Evolutionary conservation across 2,329 filamentous ascomycete genomes (phyloP).

Genomic region (Aspergillus brasiliensis): DNA sequence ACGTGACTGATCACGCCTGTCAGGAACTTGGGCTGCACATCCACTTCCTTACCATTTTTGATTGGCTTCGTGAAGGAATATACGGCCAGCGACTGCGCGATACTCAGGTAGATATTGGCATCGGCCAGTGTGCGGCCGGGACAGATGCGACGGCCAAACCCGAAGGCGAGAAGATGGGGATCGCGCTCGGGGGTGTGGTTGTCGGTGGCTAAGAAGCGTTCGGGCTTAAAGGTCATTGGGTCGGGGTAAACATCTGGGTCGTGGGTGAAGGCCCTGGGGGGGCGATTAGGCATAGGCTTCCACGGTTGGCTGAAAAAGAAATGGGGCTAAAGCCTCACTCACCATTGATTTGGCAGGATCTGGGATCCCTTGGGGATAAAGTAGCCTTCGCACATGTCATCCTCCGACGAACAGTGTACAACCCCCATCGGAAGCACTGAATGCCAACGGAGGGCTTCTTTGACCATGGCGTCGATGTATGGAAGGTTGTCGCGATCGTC

Average conservation of each 20-base stretch:
- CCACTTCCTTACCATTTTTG: constrained; percentile 3
- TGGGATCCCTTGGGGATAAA: constrained; percentile 25
- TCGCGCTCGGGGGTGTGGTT: constrained; percentile 12
- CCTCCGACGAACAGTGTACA: constrained; percentile 26
- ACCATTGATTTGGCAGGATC: constrained; percentile 1
- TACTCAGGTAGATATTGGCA: constrained; percentile 8
- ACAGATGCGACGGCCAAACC: constrained; percentile 15
- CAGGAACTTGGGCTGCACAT: not conserved
- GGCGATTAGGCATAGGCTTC: not conserved
- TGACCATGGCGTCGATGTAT: constrained; percentile 36
- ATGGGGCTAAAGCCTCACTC: not conserved
- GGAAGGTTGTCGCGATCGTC: constrained; percentile 20
- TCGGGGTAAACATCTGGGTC: constrained; percentile 1
- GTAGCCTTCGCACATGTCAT: constrained; percentile 29
- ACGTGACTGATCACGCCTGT: constrained; percentile 12
- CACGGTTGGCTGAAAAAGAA: not conserved
- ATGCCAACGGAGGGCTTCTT: constrained; percentile 37
- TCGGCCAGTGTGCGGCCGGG: constrained; percentile 14
- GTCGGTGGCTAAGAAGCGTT: constrained; percentile 9
- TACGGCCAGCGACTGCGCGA: constrained; percentile 7
- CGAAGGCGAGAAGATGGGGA: constrained; percentile 10
- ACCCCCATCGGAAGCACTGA: constrained; percentile 31
- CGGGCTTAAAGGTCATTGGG: not conserved
- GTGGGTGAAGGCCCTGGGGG: not conserved
- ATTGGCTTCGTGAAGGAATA: constrained; percentile 6